phyloP scores from a whole-genome alignment of 23 red algal species.

The Cyanidioschyzon merolae region DNA sequence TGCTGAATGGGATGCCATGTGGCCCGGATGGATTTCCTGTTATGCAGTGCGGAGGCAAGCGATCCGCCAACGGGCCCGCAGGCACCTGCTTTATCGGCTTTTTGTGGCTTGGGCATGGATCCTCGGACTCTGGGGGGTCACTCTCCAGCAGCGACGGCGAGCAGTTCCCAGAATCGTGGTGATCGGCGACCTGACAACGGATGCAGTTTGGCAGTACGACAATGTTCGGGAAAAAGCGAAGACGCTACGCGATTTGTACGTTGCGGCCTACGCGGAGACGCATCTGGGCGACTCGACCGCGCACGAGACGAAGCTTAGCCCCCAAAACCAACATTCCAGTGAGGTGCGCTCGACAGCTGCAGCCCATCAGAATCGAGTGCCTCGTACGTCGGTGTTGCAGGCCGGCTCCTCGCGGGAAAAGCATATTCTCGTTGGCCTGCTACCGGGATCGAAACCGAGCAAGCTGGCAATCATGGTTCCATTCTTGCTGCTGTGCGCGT shows the following conservation, averaged over 20 bases:
- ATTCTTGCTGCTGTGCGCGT: conserved; percentile 14
- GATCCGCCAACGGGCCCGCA: neutral
- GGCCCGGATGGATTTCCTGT: conserved; percentile 28
- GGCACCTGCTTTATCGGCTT: neutral
- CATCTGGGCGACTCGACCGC: neutral
- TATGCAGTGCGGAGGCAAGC: conserved; percentile 15
- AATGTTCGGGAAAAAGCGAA: neutral
- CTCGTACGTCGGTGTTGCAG: neutral
- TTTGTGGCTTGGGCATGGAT: neutral
- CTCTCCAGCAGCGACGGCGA: neutral
- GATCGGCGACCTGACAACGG: conserved; percentile 24
- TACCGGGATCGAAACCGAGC: conserved; percentile 22
- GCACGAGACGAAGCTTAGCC: neutral
- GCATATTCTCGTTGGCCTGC: conserved; percentile 1
- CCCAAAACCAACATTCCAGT: neutral
- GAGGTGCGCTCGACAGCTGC: neutral
- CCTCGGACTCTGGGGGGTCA: neutral
- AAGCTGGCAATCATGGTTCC: conserved; percentile 22
- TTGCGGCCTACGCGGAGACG: neutral
- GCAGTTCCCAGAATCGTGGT: neutral
- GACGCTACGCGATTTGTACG: neutral
- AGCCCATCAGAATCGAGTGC: neutral
- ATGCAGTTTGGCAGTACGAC: neutral
- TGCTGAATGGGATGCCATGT: conserved; percentile 26
- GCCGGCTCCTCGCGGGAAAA: neutral